phyloP scores from a whole-genome alignment of 2,329 filamentous ascomycete species.

The Paracoccidioides brasiliensis region DNA sequence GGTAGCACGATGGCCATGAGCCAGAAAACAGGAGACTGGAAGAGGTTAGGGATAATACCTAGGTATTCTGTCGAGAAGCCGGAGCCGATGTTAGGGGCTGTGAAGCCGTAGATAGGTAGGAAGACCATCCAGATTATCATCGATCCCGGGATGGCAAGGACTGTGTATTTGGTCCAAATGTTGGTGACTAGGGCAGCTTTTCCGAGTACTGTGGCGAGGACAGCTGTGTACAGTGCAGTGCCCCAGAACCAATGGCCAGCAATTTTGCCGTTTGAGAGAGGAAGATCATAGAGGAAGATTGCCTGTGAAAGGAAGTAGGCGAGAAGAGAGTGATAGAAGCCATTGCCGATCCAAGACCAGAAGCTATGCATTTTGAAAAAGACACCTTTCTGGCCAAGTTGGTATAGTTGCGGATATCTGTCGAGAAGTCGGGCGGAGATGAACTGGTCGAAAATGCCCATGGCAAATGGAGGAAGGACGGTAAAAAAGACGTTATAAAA shows the following conservation, averaged over 20 bases:
- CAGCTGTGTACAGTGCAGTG: slow-evolving; percentile 82
- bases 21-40: slow-evolving; percentile 77
- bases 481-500: slow-evolving; percentile 99
- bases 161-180: slow-evolving; percentile 97
- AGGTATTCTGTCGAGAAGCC: slow-evolving; percentile 71
- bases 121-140: slow-evolving; percentile 87
- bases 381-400: slow-evolving; percentile 77
- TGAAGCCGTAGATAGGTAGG: slow-evolving; percentile 72
- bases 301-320: slow-evolving; percentile 76
- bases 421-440: slow-evolving; percentile 88
- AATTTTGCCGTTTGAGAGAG: slow-evolving; percentile 63
- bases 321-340: slow-evolving; percentile 87
- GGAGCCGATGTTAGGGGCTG: slow-evolving; percentile 65
- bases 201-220: slow-evolving; percentile 82
- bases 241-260: slow-evolving; percentile 98
- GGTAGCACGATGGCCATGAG: slow-evolving; percentile 73
- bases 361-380: slow-evolving; percentile 94
- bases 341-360: slow-evolving; percentile 81
- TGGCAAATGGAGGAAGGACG: slow-evolving; percentile 77
- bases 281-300: slow-evolving; percentile 70
- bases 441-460: slow-evolving; percentile 96
- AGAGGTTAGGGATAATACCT: slow-evolving; percentile 69
- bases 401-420: slow-evolving; percentile 90
- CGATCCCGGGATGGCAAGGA: slow-evolving; percentile 88
- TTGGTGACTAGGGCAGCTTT: slow-evolving; percentile 92